phyloP scores from a whole-genome alignment of 208 protist genomes.

The Balamuthia mandrillaris region DNA sequence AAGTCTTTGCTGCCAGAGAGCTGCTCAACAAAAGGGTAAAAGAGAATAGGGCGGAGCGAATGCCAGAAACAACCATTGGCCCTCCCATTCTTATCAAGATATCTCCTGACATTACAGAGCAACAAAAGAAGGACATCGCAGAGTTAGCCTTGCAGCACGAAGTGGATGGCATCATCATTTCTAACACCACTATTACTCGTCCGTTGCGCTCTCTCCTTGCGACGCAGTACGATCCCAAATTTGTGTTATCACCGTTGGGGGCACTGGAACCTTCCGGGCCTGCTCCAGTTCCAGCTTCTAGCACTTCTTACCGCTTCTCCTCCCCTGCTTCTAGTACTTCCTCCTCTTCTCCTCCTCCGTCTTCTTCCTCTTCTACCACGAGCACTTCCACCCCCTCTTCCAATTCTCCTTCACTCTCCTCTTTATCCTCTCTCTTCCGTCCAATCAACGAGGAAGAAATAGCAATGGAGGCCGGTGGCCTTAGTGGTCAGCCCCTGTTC shows the following conservation, averaged over 20 bases:
- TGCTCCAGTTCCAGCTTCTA: too few relatives aligned
- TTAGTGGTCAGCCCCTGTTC: conserved; percentile 58
- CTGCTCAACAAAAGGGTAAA: background rate
- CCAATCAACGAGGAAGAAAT: background rate
- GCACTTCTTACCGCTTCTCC: too few relatives aligned
- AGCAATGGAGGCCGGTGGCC: conserved; percentile 43
- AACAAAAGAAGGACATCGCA: conserved; percentile 58
- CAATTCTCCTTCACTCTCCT: background rate
- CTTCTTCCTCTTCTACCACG: background rate
- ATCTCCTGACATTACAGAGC: conserved; percentile 54
- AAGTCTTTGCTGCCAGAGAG: background rate
- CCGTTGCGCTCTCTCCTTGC: background rate
- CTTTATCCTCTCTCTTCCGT: background rate
- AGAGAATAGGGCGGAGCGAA: background rate
- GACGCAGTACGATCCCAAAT: background rate
- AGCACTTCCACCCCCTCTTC: background rate
- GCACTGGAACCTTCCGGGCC: too few relatives aligned
- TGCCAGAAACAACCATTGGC: too few relatives aligned
- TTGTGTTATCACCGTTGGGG: background rate
- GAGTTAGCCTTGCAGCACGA: conserved; percentile 26
- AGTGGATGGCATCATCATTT: conserved; percentile 70
- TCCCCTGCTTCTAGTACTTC: too few relatives aligned
- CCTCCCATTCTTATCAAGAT: conserved; percentile 59
- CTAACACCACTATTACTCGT: conserved; percentile 65
- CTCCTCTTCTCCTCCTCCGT: conserved; percentile 58